Evolutionary conservation across 495 filamentous ascomycete species (phyloP).

Genomic region (Annulohypoxylon nitens): DNA sequence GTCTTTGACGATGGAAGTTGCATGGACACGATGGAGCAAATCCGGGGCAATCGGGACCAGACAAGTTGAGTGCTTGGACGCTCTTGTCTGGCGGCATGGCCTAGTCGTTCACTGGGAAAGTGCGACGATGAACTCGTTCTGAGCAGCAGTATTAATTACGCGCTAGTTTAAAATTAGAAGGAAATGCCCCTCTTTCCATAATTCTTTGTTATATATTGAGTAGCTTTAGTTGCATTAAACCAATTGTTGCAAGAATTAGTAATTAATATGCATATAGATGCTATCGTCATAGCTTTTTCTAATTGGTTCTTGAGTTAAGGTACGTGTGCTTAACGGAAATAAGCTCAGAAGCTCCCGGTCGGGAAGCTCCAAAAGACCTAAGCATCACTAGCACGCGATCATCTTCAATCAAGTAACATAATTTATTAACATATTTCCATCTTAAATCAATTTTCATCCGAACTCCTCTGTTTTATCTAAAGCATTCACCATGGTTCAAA

Average conservation of each 20-base stretch:
- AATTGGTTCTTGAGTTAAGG: constrained; percentile 10
- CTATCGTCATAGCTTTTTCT: background rate
- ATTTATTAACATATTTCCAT: background rate
- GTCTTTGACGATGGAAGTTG: background rate
- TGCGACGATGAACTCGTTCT: constrained; percentile 23
- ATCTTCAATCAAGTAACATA: background rate
- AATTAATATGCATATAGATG: constrained; percentile 8
- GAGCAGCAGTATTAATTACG: background rate
- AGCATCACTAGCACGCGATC: constrained; percentile 28
- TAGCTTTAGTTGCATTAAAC: background rate
- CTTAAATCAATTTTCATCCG: background rate
- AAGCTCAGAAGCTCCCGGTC: background rate
- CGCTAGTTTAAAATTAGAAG: constrained; percentile 11
- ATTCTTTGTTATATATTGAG: background rate
- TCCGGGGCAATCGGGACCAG: constrained; percentile 1
- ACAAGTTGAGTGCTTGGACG: constrained; percentile 1
- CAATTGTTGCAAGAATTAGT: constrained; percentile 32
- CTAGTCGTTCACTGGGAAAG: constrained; percentile 8
- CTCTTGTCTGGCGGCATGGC: background rate
- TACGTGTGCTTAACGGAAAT: background rate
- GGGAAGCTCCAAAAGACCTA: constrained; percentile 1
- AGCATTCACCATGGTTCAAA: constrained; percentile 56
- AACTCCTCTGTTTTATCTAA: background rate
- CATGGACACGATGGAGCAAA: constrained; percentile 11
- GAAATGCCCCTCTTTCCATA: constrained; percentile 9